These are phyloP conservation scores for Xylariaceae sp. DNA, from an alignment of 2,329 filamentous ascomycete species.

Conservation along the genomic window DNA sequence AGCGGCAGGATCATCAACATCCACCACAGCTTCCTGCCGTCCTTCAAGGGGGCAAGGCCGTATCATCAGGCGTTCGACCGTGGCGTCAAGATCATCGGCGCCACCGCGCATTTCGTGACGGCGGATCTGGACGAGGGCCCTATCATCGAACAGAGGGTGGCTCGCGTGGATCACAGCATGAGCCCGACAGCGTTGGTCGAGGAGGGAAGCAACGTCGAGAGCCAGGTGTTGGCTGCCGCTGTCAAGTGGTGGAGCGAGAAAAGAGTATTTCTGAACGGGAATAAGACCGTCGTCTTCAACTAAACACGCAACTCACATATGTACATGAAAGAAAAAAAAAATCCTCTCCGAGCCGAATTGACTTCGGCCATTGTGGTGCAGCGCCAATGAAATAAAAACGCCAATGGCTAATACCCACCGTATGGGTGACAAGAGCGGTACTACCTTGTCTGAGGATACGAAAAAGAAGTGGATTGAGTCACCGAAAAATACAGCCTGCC, in stretches of 20 bases:
- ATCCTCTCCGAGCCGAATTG: not conserved
- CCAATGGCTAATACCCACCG: too few relatives aligned
- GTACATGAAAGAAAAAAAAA: too few relatives aligned
- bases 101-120: slow-evolving; percentile 84
- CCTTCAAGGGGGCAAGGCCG: slow-evolving; percentile 85
- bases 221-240: slow-evolving; percentile 77
- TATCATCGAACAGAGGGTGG: slow-evolving; percentile 84
- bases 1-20: slow-evolving; percentile 90
- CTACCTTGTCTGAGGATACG: too few relatives aligned
- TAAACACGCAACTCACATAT: slow-evolving; percentile 23
- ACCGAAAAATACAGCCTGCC: too few relatives aligned
- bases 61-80: slow-evolving; percentile 88
- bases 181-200: slow-evolving; percentile 75
- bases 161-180: slow-evolving; percentile 76
- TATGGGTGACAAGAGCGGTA: too few relatives aligned
- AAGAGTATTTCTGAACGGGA: slow-evolving; percentile 75
- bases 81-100: slow-evolving; percentile 86
- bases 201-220: slow-evolving; percentile 83
- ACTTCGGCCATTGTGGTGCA: not conserved
- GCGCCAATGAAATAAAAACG: not conserved
- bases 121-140: slow-evolving; percentile 84
- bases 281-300: slow-evolving; percentile 78
- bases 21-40: slow-evolving; percentile 84
- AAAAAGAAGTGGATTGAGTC: too few relatives aligned
- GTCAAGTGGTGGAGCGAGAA: slow-evolving; percentile 85